phyloP scores from a whole-genome alignment of 768 basidiomycete genomes.

The Neoboletus brunneissimus region DNA sequence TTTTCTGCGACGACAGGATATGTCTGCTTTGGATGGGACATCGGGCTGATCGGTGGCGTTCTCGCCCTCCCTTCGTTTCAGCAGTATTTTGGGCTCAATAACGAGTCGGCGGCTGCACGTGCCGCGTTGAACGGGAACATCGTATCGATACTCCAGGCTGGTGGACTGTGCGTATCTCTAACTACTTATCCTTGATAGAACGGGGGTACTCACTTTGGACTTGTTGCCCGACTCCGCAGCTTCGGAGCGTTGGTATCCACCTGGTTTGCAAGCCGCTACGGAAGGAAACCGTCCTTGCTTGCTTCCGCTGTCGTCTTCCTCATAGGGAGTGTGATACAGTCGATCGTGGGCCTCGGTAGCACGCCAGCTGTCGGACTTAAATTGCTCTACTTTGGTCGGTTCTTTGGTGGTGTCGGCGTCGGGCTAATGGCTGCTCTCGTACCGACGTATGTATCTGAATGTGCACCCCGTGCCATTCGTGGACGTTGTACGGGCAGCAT shows the following conservation, averaged over 20 bases:
- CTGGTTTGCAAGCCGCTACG: constrained; percentile 32
- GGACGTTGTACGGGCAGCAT: constrained; percentile 37
- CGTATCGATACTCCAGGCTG: constrained; percentile 37
- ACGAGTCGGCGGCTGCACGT: constrained; percentile 19
- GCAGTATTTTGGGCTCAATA: constrained; percentile 34
- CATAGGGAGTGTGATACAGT: constrained; percentile 35
- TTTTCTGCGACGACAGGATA: constrained; percentile 35
- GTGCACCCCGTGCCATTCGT: constrained; percentile 36
- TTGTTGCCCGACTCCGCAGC: neutral
- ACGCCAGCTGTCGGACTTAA: constrained; percentile 25
- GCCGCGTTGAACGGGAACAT: constrained; percentile 37
- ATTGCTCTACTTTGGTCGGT: constrained; percentile 37
- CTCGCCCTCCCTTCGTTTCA: constrained; percentile 36
- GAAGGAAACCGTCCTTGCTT: constrained; percentile 35
- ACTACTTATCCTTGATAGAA: too few relatives aligned
- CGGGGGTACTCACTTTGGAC: neutral
- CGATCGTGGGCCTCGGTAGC: constrained; percentile 33
- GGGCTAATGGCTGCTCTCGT: constrained; percentile 37
- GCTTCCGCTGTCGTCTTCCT: constrained; percentile 32
- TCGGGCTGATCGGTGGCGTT: constrained; percentile 37
- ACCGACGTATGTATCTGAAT: constrained; percentile 39
- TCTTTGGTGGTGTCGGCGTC: constrained; percentile 49
- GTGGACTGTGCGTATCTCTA: constrained; percentile 29
- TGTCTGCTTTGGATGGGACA: constrained; percentile 38
- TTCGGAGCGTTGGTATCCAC: constrained; percentile 28